A percentile compares a stretch with the other conserved stretches of the same genome.
Evolutionary conservation across 2,329 filamentous ascomycete genomes (phyloP).

Genomic region (Huntiella omanensis): DNA sequence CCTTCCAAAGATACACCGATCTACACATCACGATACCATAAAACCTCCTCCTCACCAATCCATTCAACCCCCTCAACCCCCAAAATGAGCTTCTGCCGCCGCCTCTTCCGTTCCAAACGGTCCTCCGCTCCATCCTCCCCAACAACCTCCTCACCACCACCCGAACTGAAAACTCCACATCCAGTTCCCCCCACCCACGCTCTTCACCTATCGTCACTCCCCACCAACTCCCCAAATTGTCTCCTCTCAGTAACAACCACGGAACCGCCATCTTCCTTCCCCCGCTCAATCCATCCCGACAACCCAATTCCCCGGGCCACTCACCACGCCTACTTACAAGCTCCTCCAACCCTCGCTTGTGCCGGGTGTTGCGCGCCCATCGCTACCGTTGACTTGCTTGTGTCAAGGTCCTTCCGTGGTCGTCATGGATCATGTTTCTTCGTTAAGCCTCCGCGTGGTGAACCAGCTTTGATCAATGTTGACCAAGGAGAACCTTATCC

Average conservation of each 20-base stretch:
- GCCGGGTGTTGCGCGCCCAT: slow-evolving; percentile 20
- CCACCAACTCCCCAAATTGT: too few species aligned
- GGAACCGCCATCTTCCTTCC: neutral
- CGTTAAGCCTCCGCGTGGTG: slow-evolving; percentile 23
- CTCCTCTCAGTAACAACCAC: neutral
- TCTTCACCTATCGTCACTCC: too few species aligned
- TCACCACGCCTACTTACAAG: slow-evolving; percentile 12
- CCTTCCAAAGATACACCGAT: neutral
- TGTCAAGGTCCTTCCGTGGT: slow-evolving; percentile 31
- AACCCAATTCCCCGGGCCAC: slow-evolving; percentile 12
- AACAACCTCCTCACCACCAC: neutral
- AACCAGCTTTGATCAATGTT: slow-evolving; percentile 30
- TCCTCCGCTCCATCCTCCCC: neutral
- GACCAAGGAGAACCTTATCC: slow-evolving; percentile 33
- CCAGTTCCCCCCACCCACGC: too few species aligned
- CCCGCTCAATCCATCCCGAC: slow-evolving; percentile 1
- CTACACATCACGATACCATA: too few species aligned
- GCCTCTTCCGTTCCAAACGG: neutral
- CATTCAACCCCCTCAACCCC: too few species aligned
- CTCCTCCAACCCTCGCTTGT: slow-evolving; percentile 13
- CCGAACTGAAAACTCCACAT: neutral
- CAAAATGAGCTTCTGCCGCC: neutral
- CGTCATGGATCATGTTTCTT: slow-evolving; percentile 46
- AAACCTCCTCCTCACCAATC: too few species aligned
- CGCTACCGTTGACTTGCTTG: too few species aligned